These are phyloP conservation scores for Malus hybrid DNA, from an alignment of 331 rosid species.

Conservation along the genomic window DNA sequence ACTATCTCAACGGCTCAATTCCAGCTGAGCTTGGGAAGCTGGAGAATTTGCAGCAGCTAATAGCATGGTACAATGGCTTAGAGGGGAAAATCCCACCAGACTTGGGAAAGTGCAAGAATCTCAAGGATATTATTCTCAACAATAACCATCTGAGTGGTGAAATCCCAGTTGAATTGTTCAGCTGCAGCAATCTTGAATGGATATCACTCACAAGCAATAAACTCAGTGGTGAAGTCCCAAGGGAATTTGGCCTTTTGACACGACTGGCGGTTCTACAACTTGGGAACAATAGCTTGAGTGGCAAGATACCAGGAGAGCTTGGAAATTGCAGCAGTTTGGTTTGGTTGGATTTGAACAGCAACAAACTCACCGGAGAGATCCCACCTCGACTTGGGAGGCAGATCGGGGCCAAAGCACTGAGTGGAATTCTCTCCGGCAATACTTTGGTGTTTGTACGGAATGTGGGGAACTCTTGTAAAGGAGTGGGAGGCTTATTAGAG, in stretches of 20 bases:
- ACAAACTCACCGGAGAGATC: slow-evolving; percentile 89
- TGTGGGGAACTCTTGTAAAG: slow-evolving; percentile 87
- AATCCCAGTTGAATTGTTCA: slow-evolving; percentile 72
- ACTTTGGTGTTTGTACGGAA: slow-evolving; percentile 89
- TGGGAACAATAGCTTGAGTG: slow-evolving; percentile 79
- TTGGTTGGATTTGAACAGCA: slow-evolving; percentile 98
- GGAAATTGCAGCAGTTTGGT: slow-evolving; percentile 87
- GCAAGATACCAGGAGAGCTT: slow-evolving; percentile 76
- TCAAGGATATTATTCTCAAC: slow-evolving; percentile 87
- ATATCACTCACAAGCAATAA: slow-evolving; percentile 83
- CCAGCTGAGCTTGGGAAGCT: slow-evolving; percentile 89
- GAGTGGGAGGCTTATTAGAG: slow-evolving; percentile 89
- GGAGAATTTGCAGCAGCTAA: slow-evolving; percentile 76
- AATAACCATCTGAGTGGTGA: slow-evolving; percentile 64
- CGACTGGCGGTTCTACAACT: slow-evolving; percentile 90
- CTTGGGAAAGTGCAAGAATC: slow-evolving; percentile 75
- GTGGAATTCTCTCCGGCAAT: slow-evolving; percentile 84
- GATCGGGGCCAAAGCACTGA: slow-evolving; percentile 69
- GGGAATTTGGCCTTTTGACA: slow-evolving; percentile 67
- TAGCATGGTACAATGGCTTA: slow-evolving; percentile 93
- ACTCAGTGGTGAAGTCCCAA: slow-evolving; percentile 65
- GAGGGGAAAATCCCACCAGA: slow-evolving; percentile 89
- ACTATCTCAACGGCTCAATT: slow-evolving; percentile 80
- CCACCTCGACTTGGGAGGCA: slow-evolving; percentile 93
- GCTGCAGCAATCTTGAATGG: slow-evolving; percentile 92